phyloP scores from a whole-genome alignment of 1,284 basidiomycete genomes.

The Tilletia horrida region DNA sequence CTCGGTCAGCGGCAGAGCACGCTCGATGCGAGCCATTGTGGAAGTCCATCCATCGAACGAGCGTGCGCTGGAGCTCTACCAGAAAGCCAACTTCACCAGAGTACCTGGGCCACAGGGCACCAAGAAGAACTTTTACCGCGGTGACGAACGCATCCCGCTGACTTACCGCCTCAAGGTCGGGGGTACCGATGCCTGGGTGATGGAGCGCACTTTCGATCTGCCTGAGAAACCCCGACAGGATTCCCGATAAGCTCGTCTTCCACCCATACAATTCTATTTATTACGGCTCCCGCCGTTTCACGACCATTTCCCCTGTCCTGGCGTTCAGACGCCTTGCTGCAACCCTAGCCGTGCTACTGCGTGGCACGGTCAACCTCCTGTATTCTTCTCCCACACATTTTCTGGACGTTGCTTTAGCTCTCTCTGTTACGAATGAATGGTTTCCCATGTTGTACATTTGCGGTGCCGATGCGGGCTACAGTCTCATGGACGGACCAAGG shows the following conservation, averaged over 20 bases:
- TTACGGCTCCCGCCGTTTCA: too few species aligned
- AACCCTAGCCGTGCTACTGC: too few species aligned
- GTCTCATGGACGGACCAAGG: neutral
- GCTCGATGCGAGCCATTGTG: slow-evolving; percentile 19
- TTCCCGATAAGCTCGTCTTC: too few species aligned
- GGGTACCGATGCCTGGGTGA: slow-evolving; percentile 40
- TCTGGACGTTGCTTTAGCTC: too few species aligned
- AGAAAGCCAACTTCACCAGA: slow-evolving; percentile 28
- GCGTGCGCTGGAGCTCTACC: slow-evolving; percentile 34
- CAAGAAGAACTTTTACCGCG: slow-evolving; percentile 35
- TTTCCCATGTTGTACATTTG: too few species aligned
- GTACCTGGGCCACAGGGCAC: slow-evolving; percentile 21
- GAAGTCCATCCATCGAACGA: slow-evolving; percentile 43
- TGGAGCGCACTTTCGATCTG: slow-evolving; percentile 23
- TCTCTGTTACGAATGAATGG: too few species aligned
- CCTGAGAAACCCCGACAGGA: neutral
- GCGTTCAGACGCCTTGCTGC: too few species aligned
- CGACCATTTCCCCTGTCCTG: too few species aligned
- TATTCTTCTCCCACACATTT: too few species aligned
- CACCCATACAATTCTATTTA: too few species aligned
- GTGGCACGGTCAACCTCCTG: too few species aligned
- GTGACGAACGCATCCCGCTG: slow-evolving; percentile 37
- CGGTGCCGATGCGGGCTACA: too few species aligned
- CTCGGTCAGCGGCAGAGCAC: slow-evolving; percentile 13
- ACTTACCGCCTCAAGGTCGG: slow-evolving; percentile 31